Evolutionary conservation across 139 green algal species (phyloP).

Genomic region (Nannochloris sp.): DNA sequence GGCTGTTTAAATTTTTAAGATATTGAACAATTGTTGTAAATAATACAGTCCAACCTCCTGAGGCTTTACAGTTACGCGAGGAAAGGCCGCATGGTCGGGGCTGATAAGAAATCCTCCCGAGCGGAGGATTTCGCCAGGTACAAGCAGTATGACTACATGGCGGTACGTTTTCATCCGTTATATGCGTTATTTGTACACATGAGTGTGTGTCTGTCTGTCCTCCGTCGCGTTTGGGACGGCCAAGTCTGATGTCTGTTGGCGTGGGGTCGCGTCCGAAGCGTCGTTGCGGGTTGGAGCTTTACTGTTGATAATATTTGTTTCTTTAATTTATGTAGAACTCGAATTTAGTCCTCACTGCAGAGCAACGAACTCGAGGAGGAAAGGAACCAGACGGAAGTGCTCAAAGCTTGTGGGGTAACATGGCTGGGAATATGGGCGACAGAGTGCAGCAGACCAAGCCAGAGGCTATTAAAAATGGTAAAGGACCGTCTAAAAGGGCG

Average conservation of each 20-base stretch:
- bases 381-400: constrained; percentile 84
- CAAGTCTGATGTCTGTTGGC: no score
- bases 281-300: not conserved
- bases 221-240: no score
- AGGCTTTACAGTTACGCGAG: no score
- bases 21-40: no score
- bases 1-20: no score
- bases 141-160: constrained; percentile 95
- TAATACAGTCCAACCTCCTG: no score
- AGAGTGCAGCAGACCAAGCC: constrained; percentile 50
- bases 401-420: constrained; percentile 72
- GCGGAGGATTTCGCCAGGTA: constrained; percentile 65
- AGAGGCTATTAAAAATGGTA: constrained; percentile 47
- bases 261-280: no score
- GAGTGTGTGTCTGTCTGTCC: no score
- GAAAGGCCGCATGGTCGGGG: not conserved
- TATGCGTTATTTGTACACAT: not conserved
- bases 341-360: constrained; percentile 87
- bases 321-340: constrained; percentile 69
- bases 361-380: constrained; percentile 60
- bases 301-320: not conserved
- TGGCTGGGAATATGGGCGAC: constrained; percentile 86
- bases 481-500: constrained; percentile 47
- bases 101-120: not conserved
- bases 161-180: constrained; percentile 45